phyloP scores from a whole-genome alignment of 169 alveolate species.

The Plasmodium vinckei region DNA sequence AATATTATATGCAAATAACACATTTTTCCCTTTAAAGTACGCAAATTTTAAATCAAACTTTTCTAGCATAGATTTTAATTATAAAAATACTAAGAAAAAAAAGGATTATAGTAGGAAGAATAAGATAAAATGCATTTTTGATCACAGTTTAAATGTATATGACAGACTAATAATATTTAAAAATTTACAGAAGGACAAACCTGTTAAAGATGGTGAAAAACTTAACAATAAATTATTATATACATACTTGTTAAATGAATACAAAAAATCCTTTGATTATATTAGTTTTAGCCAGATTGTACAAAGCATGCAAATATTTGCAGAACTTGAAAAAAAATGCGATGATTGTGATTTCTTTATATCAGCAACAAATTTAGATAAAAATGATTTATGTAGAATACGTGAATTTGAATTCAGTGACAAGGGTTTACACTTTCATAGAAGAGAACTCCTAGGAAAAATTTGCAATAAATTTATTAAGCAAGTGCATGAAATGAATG shows the following conservation, averaged over 20 bases:
- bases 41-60: slow-evolving; percentile 44
- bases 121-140: slow-evolving; percentile 21
- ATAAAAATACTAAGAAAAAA: slow-evolving; percentile 16
- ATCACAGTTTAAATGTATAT: slow-evolving; percentile 23
- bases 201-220: slow-evolving; percentile 35
- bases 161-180: slow-evolving; percentile 50
- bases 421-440: slow-evolving; percentile 50
- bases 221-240: slow-evolving; percentile 22
- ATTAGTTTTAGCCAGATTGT: slow-evolving; percentile 26
- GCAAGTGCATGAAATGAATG: slow-evolving; percentile 52
- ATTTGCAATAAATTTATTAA: slow-evolving; percentile 55
- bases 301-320: slow-evolving; percentile 58
- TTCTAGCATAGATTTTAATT: slow-evolving; percentile 50
- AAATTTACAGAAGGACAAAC: slow-evolving; percentile 38
- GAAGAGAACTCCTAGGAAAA: slow-evolving; percentile 64
- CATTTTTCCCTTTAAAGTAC: slow-evolving; percentile 30
- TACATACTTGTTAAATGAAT: slow-evolving; percentile 59
- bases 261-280: slow-evolving; percentile 56
- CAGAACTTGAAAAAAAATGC: slow-evolving; percentile 31
- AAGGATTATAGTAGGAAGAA: slow-evolving; percentile 3
- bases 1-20: slow-evolving; percentile 15
- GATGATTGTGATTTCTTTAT: slow-evolving; percentile 36
- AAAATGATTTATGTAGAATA: slow-evolving; percentile 21
- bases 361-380: slow-evolving; percentile 42
- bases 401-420: slow-evolving; percentile 52